These are phyloP conservation scores for Hagleromyces aurorensis DNA, from an alignment of 805 yeast species.

Conservation along the genomic window DNA sequence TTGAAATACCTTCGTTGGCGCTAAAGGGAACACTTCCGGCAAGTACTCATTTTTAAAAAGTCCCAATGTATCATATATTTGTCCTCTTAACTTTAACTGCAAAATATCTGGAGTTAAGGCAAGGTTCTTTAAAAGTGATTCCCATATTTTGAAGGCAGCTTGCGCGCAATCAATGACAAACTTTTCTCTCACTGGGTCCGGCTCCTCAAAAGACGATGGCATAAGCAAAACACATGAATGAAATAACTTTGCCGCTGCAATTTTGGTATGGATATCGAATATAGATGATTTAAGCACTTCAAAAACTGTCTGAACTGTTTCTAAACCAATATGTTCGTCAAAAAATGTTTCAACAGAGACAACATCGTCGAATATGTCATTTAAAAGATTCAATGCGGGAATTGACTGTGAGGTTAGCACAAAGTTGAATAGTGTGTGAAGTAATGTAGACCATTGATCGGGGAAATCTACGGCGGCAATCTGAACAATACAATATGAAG, in stretches of 20 bases:
- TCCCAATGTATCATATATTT: conserved; percentile 19
- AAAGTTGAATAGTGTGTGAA: conserved; percentile 39
- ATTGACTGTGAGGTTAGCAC: conserved; percentile 31
- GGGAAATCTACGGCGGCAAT: conserved; percentile 89
- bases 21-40: conserved; percentile 13
- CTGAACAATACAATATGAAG: conserved; percentile 71
- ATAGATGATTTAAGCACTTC: conserved; percentile 30
- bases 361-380: conserved; percentile 78
- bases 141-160: conserved; percentile 12
- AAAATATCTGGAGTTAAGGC: conserved; percentile 3
- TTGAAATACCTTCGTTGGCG: conserved; percentile 7
- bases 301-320: conserved; percentile 44
- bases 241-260: conserved; percentile 44
- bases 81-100: conserved; percentile 9
- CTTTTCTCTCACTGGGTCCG: conserved; percentile 14
- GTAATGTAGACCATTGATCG: conserved; percentile 85
- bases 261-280: conserved; percentile 33
- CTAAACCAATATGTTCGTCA: conserved; percentile 57
- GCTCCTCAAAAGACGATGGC: conserved; percentile 24
- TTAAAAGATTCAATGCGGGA: conserved; percentile 53
- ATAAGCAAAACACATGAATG: conserved; percentile 46
- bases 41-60: conserved; percentile 21
- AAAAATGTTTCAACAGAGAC: conserved; percentile 83
- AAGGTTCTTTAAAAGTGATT: conserved; percentile 6
- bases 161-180: conserved; percentile 15